Evolutionary conservation across 768 basidiomycete species (phyloP).

Genomic region (Pulveroboletus sp.): DNA sequence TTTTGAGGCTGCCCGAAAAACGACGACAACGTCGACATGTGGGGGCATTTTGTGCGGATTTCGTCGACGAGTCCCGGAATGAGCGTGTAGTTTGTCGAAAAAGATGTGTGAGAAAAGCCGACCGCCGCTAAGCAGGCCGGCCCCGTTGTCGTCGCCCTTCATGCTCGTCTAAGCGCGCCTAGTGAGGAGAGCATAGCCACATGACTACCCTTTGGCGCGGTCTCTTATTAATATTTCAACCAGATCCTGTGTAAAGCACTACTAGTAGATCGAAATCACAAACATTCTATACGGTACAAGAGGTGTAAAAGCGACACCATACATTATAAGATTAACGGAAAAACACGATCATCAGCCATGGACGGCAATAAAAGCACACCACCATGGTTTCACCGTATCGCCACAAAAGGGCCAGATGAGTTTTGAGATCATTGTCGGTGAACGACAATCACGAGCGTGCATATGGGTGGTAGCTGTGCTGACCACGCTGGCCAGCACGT

Average conservation of each 20-base stretch:
- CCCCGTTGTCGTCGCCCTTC: not conserved
- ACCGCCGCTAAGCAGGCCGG: not conserved
- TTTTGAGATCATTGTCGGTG: slow-evolving; percentile 14
- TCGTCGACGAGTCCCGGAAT: not conserved
- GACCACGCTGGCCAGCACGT: slow-evolving; percentile 65
- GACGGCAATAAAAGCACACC: slow-evolving; percentile 1
- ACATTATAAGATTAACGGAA: not conserved
- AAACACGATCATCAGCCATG: not conserved
- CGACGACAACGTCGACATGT: slow-evolving; percentile 70
- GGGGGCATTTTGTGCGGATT: slow-evolving; percentile 38
- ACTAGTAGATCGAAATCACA: not conserved
- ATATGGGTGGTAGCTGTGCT: slow-evolving; percentile 84
- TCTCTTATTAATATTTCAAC: no score
- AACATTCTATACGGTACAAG: not conserved
- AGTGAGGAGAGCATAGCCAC: not conserved
- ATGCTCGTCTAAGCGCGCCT: not conserved
- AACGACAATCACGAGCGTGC: slow-evolving; percentile 48
- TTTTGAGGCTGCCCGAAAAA: slow-evolving; percentile 55
- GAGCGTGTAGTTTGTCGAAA: not conserved
- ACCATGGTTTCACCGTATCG: slow-evolving; percentile 2
- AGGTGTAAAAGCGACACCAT: not conserved
- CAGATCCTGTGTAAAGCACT: no score
- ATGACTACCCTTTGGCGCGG: not conserved
- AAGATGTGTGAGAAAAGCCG: slow-evolving; percentile 4
- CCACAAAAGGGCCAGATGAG: slow-evolving; percentile 2